phyloP scores from a whole-genome alignment of 352 stramenopile species.

The Thalassiosira livingstoniorum region DNA sequence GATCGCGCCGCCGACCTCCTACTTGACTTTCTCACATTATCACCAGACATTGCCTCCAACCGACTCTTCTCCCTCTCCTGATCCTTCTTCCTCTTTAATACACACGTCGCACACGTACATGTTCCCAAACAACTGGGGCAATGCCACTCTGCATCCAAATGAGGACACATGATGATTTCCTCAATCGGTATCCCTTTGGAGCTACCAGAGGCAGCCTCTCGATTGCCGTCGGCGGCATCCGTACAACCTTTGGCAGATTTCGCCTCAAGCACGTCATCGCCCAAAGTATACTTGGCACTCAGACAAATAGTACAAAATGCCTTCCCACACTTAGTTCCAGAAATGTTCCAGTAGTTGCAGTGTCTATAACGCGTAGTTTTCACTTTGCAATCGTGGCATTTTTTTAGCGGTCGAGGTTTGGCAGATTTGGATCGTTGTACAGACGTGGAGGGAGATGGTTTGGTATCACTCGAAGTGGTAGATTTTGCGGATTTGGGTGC shows the following conservation, averaged over 20 bases:
- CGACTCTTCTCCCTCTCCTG: constrained; percentile 40
- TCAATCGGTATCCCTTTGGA: constrained; percentile 26
- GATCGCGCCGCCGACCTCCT: neutral
- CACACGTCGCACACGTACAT: constrained; percentile 26
- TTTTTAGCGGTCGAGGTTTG: constrained; percentile 19
- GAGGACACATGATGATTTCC: constrained; percentile 12
- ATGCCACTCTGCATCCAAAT: constrained; percentile 41
- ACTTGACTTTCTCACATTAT: neutral
- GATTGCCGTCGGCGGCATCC: neutral
- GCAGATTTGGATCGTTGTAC: neutral
- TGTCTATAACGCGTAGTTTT: constrained; percentile 14
- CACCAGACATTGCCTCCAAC: too few species aligned
- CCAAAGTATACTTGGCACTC: constrained; percentile 31
- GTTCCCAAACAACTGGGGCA: constrained; percentile 44
- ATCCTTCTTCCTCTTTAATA: constrained; percentile 33
- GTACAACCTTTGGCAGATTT: too few species aligned
- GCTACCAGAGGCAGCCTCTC: neutral
- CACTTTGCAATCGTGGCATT: constrained; percentile 50
- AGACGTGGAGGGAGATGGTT: neutral
- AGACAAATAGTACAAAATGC: constrained; percentile 40
- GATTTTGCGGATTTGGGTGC: neutral
- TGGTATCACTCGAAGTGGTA: neutral
- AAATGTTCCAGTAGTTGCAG: constrained; percentile 44
- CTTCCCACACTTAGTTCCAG: constrained; percentile 39
- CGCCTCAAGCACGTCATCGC: constrained; percentile 16